Conservation (phyloP, 75 land plant species). For the Pinus tabuliformis region DNA sequence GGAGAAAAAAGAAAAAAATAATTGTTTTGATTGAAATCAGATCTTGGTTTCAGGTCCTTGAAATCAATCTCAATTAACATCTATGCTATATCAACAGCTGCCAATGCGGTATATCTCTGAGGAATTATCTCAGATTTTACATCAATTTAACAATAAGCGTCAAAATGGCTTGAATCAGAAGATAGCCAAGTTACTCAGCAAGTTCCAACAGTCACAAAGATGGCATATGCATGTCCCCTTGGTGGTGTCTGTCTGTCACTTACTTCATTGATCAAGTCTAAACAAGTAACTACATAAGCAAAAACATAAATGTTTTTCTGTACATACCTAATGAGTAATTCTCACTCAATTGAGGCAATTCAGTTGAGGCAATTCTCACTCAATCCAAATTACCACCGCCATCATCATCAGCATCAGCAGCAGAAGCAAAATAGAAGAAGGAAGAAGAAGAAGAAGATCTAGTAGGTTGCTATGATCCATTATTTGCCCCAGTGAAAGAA, state of each 20-base stretch:
- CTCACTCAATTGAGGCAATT: not conserved
- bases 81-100: not conserved
- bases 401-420: no score
- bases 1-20: not conserved
- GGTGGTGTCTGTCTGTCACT: not conserved
- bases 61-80: conserved; percentile 2
- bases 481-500: not conserved
- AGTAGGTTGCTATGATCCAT: not conserved
- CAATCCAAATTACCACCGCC: not conserved
- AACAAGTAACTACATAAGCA: conserved; percentile 7
- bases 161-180: not conserved
- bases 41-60: not conserved
- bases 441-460: not conserved
- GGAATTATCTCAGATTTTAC: not conserved
- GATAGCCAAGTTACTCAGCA: not conserved
- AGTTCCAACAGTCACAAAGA: no score
- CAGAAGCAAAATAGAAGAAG: no score
- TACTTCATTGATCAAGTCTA: conserved; percentile 4
- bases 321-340: conserved; percentile 7
- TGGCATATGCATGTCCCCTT: not conserved
- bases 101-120: not conserved
- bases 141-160: not conserved
- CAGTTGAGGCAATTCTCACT: not conserved
- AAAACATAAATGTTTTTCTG: not conserved
- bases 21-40: not conserved